phyloP scores from a whole-genome alignment of 106 monocot species.

The Chionographis japonica region DNA sequence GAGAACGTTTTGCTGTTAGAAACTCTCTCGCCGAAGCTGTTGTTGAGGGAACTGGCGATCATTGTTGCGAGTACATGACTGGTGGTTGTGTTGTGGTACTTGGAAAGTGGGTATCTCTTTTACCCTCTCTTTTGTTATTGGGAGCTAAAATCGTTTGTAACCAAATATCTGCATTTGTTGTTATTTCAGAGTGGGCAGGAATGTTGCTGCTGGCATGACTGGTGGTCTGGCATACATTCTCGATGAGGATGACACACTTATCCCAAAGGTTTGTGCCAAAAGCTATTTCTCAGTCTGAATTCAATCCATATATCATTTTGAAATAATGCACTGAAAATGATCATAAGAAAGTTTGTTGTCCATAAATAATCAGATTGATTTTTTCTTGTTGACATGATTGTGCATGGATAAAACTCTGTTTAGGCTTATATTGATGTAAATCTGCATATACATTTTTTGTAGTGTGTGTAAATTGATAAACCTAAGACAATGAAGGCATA shows the following conservation, averaged over 20 bases:
- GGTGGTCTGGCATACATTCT: conserved; percentile 95
- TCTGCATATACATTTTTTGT: too few relatives aligned
- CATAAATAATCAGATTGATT: too few relatives aligned
- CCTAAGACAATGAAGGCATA: too few relatives aligned
- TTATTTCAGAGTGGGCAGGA: conserved; percentile 78
- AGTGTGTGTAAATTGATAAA: too few relatives aligned
- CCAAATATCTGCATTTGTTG: neutral
- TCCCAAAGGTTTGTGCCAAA: conserved; percentile 68
- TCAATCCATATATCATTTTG: too few relatives aligned
- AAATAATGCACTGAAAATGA: too few relatives aligned
- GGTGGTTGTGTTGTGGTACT: conserved; percentile 97
- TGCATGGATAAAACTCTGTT: too few relatives aligned
- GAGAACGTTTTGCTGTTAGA: conserved; percentile 97
- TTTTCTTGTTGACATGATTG: too few relatives aligned
- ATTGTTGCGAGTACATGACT: conserved; percentile 99
- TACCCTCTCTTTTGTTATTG: neutral
- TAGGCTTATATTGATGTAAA: too few relatives aligned
- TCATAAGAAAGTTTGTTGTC: too few relatives aligned
- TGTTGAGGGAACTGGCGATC: conserved; percentile 98
- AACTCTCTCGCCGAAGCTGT: conserved; percentile 92
- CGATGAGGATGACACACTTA: conserved; percentile 88
- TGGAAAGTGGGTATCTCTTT: conserved; percentile 74
- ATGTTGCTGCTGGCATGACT: conserved; percentile 99
- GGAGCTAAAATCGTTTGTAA: neutral
- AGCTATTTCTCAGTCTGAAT: neutral